A percentile compares a stretch with the other conserved stretches of the same genome.
phyloP scores from a whole-genome alignment of 331 rosid species.

The Malus hybrid region DNA sequence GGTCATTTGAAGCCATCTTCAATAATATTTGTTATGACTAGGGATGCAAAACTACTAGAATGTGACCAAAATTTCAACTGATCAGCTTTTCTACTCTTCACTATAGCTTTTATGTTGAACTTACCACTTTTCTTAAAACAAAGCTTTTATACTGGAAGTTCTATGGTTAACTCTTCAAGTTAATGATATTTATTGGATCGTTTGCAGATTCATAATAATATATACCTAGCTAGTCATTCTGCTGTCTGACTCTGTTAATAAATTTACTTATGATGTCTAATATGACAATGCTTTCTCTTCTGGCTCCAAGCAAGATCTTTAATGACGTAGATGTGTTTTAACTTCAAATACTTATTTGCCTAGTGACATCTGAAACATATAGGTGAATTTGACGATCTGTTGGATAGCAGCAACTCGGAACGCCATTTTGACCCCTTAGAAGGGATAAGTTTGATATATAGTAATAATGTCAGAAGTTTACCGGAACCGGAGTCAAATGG shows the following conservation, averaged over 20 bases:
- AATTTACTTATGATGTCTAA: no score
- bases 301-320: no score
- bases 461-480: constrained; percentile 28
- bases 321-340: no score
- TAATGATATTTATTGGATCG: no score
- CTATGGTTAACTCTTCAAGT: no score
- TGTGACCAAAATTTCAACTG: not conserved
- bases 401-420: constrained; percentile 53
- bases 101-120: not conserved
- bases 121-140: no score
- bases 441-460: constrained; percentile 47
- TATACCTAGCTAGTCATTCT: no score
- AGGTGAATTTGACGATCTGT: constrained; percentile 89
- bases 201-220: no score
- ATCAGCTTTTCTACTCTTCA: not conserved
- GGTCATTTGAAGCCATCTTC: not conserved
- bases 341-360: not conserved
- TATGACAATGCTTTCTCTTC: no score
- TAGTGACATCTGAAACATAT: constrained; percentile 20
- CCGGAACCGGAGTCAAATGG: constrained; percentile 61
- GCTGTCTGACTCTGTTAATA: no score
- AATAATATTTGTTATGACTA: not conserved
- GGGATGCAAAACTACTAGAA: not conserved
- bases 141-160: no score
- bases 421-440: constrained; percentile 40